Evolutionary conservation across 352 stramenopile species (phyloP).

Genomic region (Aphanomyces stellatus): DNA sequence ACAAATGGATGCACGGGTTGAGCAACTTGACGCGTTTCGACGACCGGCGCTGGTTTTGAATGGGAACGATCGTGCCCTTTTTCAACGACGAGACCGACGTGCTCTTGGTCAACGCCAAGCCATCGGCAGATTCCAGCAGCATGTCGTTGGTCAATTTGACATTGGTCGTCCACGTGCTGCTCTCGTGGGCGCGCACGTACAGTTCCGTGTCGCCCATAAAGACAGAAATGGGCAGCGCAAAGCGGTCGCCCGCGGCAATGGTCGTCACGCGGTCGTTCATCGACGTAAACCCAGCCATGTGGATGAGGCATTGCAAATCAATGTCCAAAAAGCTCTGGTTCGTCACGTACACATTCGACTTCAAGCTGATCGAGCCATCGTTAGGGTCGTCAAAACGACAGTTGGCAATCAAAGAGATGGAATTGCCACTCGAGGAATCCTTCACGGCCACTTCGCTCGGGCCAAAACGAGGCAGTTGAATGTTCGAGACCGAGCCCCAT

Average conservation of each 20-base stretch:
- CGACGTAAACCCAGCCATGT: conserved; percentile 32
- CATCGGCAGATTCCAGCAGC: conserved; percentile 25
- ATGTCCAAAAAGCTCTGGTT: conserved; percentile 47
- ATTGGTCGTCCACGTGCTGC: conserved; percentile 72
- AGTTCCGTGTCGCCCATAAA: conserved; percentile 81
- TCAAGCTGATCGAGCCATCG: conserved; percentile 55
- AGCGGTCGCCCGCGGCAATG: conserved; percentile 49
- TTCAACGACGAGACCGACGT: not conserved
- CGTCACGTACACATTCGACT: conserved; percentile 73
- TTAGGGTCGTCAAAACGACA: conserved; percentile 60
- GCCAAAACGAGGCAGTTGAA: conserved; percentile 8
- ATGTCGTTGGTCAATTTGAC: conserved; percentile 69
- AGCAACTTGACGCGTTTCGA: conserved; percentile 66
- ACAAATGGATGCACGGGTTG: conserved; percentile 61
- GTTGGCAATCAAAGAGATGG: conserved; percentile 44
- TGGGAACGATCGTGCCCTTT: conserved; percentile 47
- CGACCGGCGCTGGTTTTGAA: conserved; percentile 61
- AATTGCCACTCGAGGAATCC: not conserved
- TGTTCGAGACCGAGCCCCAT: not conserved
- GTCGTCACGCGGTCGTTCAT: conserved; percentile 34
- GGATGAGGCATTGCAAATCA: conserved; percentile 1
- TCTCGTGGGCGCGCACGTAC: conserved; percentile 52
- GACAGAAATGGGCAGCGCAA: conserved; percentile 50
- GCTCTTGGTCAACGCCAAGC: not conserved
- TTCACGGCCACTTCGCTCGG: conserved; percentile 8